A percentile compares a stretch with the other conserved stretches of the same genome.
These are phyloP conservation scores for Aspergillus saccharolyticus DNA, from an alignment of 495 filamentous ascomycete species.

Conservation along the genomic window DNA sequence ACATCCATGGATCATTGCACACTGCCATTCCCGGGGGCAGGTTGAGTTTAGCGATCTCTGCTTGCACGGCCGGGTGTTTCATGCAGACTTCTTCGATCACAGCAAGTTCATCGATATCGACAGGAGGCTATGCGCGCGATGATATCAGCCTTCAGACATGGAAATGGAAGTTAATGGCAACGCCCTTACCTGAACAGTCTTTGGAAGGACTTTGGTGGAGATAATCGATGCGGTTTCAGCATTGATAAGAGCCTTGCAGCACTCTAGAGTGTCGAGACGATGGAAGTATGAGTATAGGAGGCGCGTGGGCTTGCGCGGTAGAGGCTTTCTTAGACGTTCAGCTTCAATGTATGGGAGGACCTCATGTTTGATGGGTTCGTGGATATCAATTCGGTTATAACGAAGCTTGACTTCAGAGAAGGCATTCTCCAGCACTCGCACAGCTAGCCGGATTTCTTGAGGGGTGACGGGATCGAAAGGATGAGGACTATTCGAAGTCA, in stretches of 20 bases:
- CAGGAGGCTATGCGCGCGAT: conserved; percentile 26
- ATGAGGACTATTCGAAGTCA: conserved; percentile 22
- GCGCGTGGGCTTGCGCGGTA: conserved; percentile 34
- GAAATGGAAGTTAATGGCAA: background rate
- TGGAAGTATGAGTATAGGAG: conserved; percentile 39
- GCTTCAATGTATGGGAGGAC: conserved; percentile 41
- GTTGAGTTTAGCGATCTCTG: conserved; percentile 40
- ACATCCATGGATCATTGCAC: conserved; percentile 47
- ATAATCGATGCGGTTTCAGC: conserved; percentile 36
- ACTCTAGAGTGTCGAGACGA: conserved; percentile 37
- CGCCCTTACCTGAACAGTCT: conserved; percentile 34
- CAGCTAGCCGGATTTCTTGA: conserved; percentile 39
- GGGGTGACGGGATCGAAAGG: conserved; percentile 42
- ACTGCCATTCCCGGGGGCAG: conserved; percentile 37
- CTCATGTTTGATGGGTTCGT: conserved; percentile 40
- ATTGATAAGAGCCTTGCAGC: conserved; percentile 41
- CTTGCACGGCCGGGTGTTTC: conserved; percentile 36
- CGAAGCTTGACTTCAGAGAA: conserved; percentile 38
- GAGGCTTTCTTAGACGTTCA: conserved; percentile 29
- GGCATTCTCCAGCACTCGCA: conserved; percentile 33
- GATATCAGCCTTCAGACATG: background rate
- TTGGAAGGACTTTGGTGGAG: conserved; percentile 37
- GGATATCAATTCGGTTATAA: conserved; percentile 43
- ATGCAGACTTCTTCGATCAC: conserved; percentile 40
- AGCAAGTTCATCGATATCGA: conserved; percentile 38